These are phyloP conservation scores for Stropharia rugosoannulata DNA, from an alignment of 768 basidiomycete species.

Conservation along the genomic window DNA sequence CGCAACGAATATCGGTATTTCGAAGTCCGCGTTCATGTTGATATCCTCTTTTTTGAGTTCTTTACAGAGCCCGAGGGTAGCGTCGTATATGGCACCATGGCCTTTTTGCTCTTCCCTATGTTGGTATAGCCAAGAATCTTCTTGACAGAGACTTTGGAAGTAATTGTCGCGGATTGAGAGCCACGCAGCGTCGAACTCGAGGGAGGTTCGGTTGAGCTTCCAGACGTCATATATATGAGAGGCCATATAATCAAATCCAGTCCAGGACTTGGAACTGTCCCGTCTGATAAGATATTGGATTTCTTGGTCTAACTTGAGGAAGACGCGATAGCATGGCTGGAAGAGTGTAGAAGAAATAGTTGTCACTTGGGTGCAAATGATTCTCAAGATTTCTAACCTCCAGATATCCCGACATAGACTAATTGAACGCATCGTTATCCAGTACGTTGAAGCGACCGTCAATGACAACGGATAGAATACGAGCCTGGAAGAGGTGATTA, in stretches of 20 bases:
- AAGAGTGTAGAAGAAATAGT: too few relatives aligned
- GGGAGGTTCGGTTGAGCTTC: neutral
- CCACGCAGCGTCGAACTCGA: constrained; percentile 5
- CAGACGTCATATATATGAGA: neutral
- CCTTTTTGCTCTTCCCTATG: neutral
- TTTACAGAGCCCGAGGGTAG: neutral
- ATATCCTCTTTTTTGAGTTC: constrained; percentile 1
- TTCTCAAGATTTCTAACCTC: neutral
- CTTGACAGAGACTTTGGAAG: constrained; percentile 2
- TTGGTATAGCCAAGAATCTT: constrained; percentile 3
- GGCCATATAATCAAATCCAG: constrained; percentile 5
- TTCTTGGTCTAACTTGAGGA: neutral
- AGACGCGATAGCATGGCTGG: neutral
- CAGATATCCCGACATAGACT: neutral
- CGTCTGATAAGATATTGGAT: neutral
- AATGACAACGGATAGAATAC: too few relatives aligned
- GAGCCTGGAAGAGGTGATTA: too few relatives aligned
- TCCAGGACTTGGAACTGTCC: neutral
- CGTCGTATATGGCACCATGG: constrained; percentile 4
- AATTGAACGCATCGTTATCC: neutral
- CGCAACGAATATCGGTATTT: neutral
- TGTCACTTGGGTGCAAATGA: neutral
- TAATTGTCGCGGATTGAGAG: constrained; percentile 5
- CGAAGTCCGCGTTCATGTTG: constrained; percentile 3
- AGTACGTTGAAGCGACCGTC: neutral